These are phyloP conservation scores for Cordyceps pruinosa DNA, from an alignment of 2,329 filamentous ascomycete genomes.

Conservation along the genomic window DNA sequence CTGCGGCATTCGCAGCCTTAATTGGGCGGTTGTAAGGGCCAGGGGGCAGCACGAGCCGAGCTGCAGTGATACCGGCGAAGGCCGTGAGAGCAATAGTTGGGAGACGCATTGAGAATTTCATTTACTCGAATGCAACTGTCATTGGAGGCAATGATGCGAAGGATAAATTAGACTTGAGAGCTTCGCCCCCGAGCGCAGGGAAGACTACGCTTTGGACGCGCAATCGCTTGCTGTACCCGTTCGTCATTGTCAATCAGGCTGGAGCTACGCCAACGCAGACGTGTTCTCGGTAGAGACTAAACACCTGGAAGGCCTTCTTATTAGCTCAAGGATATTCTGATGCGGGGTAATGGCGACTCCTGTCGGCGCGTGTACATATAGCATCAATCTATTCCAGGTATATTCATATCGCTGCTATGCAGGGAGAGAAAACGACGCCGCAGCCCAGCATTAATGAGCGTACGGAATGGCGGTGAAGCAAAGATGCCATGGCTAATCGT, in stretches of 20 bases:
- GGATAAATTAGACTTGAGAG: neutral
- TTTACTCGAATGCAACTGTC: too few species aligned
- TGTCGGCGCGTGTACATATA: too few species aligned
- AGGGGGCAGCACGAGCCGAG: neutral
- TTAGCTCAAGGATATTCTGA: too few species aligned
- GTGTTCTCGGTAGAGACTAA: too few species aligned
- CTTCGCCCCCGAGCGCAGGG: neutral
- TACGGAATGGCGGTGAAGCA: too few species aligned
- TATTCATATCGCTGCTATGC: too few species aligned
- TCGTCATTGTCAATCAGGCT: neutral
- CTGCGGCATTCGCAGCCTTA: neutral
- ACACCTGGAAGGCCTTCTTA: too few species aligned
- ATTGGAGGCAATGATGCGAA: neutral
- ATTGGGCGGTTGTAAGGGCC: neutral
- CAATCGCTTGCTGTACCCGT: slow-evolving; percentile 3
- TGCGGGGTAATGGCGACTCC: too few species aligned
- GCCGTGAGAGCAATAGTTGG: neutral
- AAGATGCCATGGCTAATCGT: too few species aligned
- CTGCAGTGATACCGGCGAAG: neutral
- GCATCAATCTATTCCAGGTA: too few species aligned
- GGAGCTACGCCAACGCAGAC: neutral
- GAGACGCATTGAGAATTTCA: neutral
- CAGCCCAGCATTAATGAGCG: too few species aligned
- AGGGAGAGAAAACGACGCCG: too few species aligned
- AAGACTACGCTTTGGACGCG: neutral